Base-by-base conservation (phyloP, 2,329 filamentous ascomycete genomes). In the Thelonectria rubi region DNA sequence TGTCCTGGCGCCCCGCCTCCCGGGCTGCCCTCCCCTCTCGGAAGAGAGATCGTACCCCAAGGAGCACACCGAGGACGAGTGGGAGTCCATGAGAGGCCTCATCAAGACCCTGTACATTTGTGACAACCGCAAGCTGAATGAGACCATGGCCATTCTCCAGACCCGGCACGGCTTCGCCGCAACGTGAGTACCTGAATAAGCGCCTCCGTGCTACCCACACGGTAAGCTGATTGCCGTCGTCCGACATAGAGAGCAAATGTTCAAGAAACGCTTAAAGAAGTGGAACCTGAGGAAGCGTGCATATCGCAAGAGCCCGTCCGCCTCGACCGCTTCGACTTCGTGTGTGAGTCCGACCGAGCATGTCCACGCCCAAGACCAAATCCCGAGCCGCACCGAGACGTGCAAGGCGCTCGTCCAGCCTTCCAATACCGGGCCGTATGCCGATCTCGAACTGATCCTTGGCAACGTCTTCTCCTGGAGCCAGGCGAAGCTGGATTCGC, bases 241-340 rank as follows among this genome's bases (percentile, higher is more conserved):
- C n/a, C n/a, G n/a, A n/a, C 34, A 55, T 60, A 78, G 76, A 55
- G 75, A 77, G 58, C 75, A 78, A 69, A 78, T 78, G 75, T 78
- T 77, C 55, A 78, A 78, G 59, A 78, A 78, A 63, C 71, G 76
- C 32, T 65, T 78, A 46, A 76, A 75, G 65, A 78, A 77, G 63
- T 78, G 76, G 76, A 74, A 76, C 51, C 61, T 78, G 20, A 73
- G 76, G 54, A 78, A 78, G 56, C 71, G 75, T 39, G 68, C 69
- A 55, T 77, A 78, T 63, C 71, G 75, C 46, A 76, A 73, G 63
- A 69, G 70, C 32, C 64, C 63, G 43, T 37, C 62, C 11, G 64
- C 55, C 24, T 67, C 69, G 26, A 58, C 58, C 12, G 63, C 64
- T 58, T 69, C 70, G 10, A 70, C 69, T 24, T 49, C 66, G 34